Evolutionary conservation across 2,329 filamentous ascomycete species (phyloP).

Genomic region (Sclerotinia minor): DNA sequence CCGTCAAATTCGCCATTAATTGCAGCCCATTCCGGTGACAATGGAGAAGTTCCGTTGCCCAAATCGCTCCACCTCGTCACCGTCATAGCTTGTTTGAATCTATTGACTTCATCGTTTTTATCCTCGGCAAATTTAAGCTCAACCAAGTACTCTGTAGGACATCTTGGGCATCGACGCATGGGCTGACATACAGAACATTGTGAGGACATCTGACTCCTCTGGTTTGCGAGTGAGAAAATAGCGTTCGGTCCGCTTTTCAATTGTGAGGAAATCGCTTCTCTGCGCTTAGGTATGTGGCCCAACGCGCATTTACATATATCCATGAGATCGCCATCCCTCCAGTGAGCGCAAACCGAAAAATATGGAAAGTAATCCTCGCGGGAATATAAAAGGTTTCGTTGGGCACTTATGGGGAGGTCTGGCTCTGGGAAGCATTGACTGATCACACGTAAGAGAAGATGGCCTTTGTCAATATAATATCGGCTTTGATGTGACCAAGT

Average conservation of each 20-base stretch:
- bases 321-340: conserved; percentile 61
- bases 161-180: conserved; percentile 61
- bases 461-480: conserved; percentile 54
- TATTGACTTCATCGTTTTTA: conserved; percentile 45
- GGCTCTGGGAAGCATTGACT: conserved; percentile 54
- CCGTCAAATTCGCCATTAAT: conserved; percentile 48
- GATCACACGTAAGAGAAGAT: conserved; percentile 58
- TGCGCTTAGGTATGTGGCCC: conserved; percentile 53
- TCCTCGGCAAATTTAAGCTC: conserved; percentile 62
- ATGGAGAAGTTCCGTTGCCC: conserved; percentile 54
- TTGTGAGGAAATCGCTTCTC: conserved; percentile 43
- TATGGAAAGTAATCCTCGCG: conserved; percentile 62
- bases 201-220: conserved; percentile 48
- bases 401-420: conserved; percentile 51
- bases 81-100: conserved; percentile 60
- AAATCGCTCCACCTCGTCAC: conserved; percentile 64
- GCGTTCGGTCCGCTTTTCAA: conserved; percentile 37
- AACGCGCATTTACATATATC: conserved; percentile 61
- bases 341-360: conserved; percentile 63
- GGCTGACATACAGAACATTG: conserved; percentile 58
- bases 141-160: conserved; percentile 62
- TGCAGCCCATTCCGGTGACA: conserved; percentile 56
- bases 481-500: conserved; percentile 56
- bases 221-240: conserved; percentile 31
- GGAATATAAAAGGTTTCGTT: conserved; percentile 58